phyloP scores from a whole-genome alignment of 768 basidiomycete species.

The Clavulina sp. region DNA sequence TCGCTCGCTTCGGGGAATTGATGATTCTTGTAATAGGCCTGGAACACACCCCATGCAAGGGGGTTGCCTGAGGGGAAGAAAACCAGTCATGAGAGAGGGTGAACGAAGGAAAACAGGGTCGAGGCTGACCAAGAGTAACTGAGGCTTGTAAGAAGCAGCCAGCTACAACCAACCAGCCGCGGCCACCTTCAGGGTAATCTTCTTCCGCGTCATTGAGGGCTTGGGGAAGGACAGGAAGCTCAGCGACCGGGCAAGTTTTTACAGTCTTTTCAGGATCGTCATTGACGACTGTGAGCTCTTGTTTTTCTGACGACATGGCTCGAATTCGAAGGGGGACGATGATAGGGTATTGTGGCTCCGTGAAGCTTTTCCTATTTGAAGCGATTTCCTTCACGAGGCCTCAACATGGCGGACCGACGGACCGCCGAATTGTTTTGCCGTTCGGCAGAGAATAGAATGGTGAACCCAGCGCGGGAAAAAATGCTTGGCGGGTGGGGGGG shows the following conservation, averaged over 20 bases:
- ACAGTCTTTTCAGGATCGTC: background rate
- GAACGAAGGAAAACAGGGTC: background rate
- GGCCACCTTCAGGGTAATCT: constrained; percentile 11
- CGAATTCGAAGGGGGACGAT: background rate
- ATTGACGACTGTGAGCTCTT: background rate
- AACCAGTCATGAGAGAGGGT: background rate
- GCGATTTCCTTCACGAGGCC: background rate
- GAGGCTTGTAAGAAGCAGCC: constrained; percentile 9
- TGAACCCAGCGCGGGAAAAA: too few relatives aligned
- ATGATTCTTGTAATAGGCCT: constrained; percentile 7
- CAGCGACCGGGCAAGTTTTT: background rate
- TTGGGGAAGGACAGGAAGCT: background rate
- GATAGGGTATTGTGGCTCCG: background rate
- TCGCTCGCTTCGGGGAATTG: constrained; percentile 6
- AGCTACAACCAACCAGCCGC: constrained; percentile 10
- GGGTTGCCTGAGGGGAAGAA: background rate
- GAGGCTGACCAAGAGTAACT: background rate
- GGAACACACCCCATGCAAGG: constrained; percentile 11
- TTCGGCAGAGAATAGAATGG: too few relatives aligned
- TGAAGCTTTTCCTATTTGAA: too few relatives aligned
- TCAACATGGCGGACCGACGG: background rate
- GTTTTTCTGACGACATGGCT: background rate
- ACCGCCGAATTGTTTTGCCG: too few relatives aligned
- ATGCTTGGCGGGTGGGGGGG: too few relatives aligned
- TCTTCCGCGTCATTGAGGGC: background rate